Conservation (phyloP, 208 protist genomes). For the Crithidia fasciculata region DNA sequence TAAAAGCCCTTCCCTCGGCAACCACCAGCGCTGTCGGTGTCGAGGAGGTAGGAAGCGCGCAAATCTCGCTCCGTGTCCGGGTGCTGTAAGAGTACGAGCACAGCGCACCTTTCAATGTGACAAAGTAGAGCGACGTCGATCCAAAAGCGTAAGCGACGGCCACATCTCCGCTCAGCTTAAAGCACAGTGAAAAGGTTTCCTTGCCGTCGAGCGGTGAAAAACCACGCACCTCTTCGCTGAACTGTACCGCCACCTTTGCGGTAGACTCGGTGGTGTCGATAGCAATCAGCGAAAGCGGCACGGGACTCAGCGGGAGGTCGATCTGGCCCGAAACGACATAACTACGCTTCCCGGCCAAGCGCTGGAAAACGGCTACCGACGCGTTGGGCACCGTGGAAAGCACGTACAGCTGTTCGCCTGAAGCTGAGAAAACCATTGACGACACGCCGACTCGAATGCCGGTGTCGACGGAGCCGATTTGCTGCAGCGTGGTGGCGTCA, state of each 20-base stretch:
- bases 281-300: constrained; percentile 2
- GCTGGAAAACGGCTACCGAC: constrained; percentile 45
- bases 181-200: constrained; percentile 3
- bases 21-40: constrained; percentile 3
- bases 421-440: constrained; percentile 58
- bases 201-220: constrained; percentile 4
- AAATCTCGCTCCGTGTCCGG: constrained; percentile 1
- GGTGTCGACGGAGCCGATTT: constrained; percentile 48
- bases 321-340: constrained; percentile 23
- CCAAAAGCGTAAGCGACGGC: background rate
- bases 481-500: constrained; percentile 39
- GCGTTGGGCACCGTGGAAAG: constrained; percentile 42
- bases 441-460: constrained; percentile 51
- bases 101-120: constrained; percentile 3
- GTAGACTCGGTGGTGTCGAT: background rate
- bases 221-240: constrained; percentile 13
- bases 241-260: constrained; percentile 3
- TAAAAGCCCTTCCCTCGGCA: constrained; percentile 2
- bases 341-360: constrained; percentile 3
- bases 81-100: constrained; percentile 19
- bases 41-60: background rate
- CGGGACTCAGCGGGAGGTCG: constrained; percentile 2
- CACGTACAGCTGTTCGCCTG: constrained; percentile 59
- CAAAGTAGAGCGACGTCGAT: constrained; percentile 11
- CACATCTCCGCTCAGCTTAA: background rate